These are phyloP conservation scores for Ormosia emarginata DNA, from an alignment of 306 rosid genomes.

Conservation along the genomic window DNA sequence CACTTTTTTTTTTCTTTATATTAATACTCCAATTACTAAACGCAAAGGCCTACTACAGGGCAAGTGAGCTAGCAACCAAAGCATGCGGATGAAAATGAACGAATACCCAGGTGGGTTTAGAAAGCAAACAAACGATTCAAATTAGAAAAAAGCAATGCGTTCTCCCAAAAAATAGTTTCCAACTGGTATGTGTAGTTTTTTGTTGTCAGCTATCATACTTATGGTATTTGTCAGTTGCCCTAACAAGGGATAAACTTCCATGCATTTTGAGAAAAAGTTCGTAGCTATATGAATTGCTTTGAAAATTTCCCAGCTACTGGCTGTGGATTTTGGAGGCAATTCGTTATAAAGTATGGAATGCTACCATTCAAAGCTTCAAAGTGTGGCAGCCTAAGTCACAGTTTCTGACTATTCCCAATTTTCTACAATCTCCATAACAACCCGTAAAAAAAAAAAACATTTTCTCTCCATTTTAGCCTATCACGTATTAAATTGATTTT, in stretches of 20 bases:
- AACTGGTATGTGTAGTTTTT: background rate
- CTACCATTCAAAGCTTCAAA: background rate
- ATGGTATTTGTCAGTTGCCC: background rate
- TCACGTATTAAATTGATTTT: no score
- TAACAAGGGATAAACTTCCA: background rate
- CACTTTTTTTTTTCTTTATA: background rate
- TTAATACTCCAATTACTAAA: background rate
- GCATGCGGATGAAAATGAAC: constrained; percentile 13
- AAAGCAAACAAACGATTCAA: background rate
- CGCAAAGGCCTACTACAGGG: background rate
- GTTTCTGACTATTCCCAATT: background rate
- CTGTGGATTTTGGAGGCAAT: background rate
- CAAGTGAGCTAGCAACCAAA: constrained; percentile 20
- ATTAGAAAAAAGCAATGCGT: constrained; percentile 2
- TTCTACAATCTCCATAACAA: background rate
- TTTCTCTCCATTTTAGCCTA: no score
- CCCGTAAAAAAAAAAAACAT: no score
- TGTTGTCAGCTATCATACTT: background rate
- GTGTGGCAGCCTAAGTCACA: no score
- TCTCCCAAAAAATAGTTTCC: background rate
- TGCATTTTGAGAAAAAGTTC: background rate
- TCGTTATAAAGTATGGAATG: background rate
- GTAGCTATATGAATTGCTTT: background rate
- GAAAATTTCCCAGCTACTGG: background rate
- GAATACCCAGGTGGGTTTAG: constrained; percentile 11